Evolutionary conservation across 2,329 filamentous ascomycete species (phyloP).

Genomic region (Diplodia sapinea): DNA sequence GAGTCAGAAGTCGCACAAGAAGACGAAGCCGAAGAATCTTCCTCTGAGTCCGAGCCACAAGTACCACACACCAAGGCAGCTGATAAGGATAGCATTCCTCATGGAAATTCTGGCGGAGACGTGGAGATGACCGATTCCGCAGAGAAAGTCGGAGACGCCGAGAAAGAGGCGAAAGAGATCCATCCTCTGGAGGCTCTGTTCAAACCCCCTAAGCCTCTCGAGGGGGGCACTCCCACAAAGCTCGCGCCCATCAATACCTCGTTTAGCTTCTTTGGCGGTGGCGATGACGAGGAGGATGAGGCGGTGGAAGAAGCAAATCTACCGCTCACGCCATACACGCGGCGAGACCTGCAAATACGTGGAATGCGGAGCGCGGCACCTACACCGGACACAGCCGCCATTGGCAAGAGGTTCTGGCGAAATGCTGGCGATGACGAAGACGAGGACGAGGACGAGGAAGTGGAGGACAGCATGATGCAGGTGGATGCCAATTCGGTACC

Average conservation of each 20-base stretch:
- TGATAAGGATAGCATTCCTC: conserved; percentile 32
- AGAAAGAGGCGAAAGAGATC: conserved; percentile 53
- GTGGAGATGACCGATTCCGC: conserved; percentile 28
- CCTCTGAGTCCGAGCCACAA: conserved; percentile 35
- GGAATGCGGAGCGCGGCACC: conserved; percentile 86
- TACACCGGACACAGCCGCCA: conserved; percentile 89
- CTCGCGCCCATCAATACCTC: conserved; percentile 57
- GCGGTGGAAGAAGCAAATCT: conserved; percentile 46
- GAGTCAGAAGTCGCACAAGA: conserved; percentile 34
- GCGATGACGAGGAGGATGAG: conserved; percentile 38
- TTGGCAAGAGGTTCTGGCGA: conserved; percentile 64
- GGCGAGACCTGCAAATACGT: conserved; percentile 76
- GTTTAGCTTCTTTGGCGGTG: conserved; percentile 78
- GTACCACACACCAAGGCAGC: conserved; percentile 31
- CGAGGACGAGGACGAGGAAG: conserved; percentile 37
- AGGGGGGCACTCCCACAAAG: conserved; percentile 47
- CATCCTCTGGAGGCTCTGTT: conserved; percentile 93
- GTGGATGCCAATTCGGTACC: conserved; percentile 26
- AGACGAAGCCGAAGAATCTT: conserved; percentile 34
- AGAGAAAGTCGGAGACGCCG: conserved; percentile 2
- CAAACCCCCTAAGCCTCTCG: conserved; percentile 66
- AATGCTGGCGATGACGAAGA: conserved; percentile 57
- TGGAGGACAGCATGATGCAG: conserved; percentile 40
- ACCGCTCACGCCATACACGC: conserved; percentile 84
- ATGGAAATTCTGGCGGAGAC: conserved; percentile 12